These are phyloP conservation scores for Fusarium kyushuense DNA, from an alignment of 2,329 filamentous ascomycete genomes.

Conservation along the genomic window DNA sequence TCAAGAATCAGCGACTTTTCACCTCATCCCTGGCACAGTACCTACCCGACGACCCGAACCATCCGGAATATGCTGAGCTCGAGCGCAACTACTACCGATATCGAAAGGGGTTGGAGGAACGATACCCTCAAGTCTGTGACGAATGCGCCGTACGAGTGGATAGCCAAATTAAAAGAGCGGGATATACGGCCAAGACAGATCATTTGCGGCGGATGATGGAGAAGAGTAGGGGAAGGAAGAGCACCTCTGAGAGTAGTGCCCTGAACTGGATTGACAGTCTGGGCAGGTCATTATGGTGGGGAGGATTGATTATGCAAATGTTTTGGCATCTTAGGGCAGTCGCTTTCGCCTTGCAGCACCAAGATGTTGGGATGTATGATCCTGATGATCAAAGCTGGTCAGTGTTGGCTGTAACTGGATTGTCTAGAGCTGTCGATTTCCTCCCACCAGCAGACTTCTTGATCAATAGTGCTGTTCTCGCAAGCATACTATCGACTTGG, in stretches of 20 bases:
- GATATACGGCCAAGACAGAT: constrained; percentile 87
- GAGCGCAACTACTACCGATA: constrained; percentile 78
- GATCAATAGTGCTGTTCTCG: constrained; percentile 61
- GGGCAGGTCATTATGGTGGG: constrained; percentile 62
- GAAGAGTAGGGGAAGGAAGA: constrained; percentile 61
- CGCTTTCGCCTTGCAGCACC: constrained; percentile 43
- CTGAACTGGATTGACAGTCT: constrained; percentile 59
- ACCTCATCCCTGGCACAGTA: constrained; percentile 83
- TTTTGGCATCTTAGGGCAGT: constrained; percentile 62
- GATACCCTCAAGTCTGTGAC: constrained; percentile 90
- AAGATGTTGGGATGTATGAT: constrained; percentile 51
- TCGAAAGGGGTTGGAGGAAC: constrained; percentile 77
- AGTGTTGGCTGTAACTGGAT: constrained; percentile 18
- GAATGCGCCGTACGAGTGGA: constrained; percentile 82
- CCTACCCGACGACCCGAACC: constrained; percentile 71
- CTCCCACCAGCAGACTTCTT: constrained; percentile 58
- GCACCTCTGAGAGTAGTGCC: constrained; percentile 48
- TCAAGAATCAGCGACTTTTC: constrained; percentile 89
- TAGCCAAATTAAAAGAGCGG: constrained; percentile 74
- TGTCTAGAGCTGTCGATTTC: constrained; percentile 38
- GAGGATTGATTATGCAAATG: constrained; percentile 60
- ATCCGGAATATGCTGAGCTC: constrained; percentile 76
- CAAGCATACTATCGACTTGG: constrained; percentile 67
- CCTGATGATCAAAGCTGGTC: constrained; percentile 48
- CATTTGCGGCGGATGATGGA: constrained; percentile 81